Conservation (phyloP, 352 stramenopile species). For the Pythium dissimile region DNA sequence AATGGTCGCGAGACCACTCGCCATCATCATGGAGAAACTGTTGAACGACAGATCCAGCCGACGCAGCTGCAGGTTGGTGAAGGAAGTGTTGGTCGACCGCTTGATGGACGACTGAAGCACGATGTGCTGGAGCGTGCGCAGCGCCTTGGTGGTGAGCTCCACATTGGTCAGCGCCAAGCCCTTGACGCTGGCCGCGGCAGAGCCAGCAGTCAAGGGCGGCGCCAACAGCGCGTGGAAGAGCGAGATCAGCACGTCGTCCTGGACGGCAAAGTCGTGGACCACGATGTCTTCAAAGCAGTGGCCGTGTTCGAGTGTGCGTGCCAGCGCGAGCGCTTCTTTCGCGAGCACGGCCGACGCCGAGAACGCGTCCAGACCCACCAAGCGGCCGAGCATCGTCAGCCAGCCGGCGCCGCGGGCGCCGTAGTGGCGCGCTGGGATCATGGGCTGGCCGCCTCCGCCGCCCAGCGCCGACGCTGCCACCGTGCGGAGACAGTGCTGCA, state of each 20-base stretch:
- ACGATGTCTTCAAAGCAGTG: slow-evolving; percentile 45
- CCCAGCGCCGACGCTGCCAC: slow-evolving; percentile 13
- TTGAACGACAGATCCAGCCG: slow-evolving; percentile 71
- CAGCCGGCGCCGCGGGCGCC: background rate
- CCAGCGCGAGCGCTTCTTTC: slow-evolving; percentile 47
- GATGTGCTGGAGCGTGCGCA: slow-evolving; percentile 50
- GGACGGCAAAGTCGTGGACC: slow-evolving; percentile 44
- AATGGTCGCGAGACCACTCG: slow-evolving; percentile 38
- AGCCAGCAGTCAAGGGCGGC: background rate
- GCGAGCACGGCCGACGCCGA: slow-evolving; percentile 14
- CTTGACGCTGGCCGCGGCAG: slow-evolving; percentile 24
- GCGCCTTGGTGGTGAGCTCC: slow-evolving; percentile 28
- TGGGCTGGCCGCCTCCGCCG: background rate
- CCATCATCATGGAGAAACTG: slow-evolving; percentile 46
- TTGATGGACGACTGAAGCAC: slow-evolving; percentile 57
- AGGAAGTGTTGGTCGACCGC: background rate
- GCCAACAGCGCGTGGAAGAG: slow-evolving; percentile 52
- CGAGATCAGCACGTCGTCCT: slow-evolving; percentile 34
- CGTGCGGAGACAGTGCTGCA: slow-evolving; percentile 54
- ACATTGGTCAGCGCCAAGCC: slow-evolving; percentile 52
- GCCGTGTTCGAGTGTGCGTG: slow-evolving; percentile 35
- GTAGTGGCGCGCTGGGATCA: slow-evolving; percentile 5
- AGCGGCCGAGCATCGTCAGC: background rate
- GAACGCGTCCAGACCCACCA: slow-evolving; percentile 1
- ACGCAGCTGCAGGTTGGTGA: slow-evolving; percentile 25